These are phyloP conservation scores for Chalciporus sphaerocephalus DNA, from an alignment of 768 basidiomycete genomes.

Conservation along the genomic window DNA sequence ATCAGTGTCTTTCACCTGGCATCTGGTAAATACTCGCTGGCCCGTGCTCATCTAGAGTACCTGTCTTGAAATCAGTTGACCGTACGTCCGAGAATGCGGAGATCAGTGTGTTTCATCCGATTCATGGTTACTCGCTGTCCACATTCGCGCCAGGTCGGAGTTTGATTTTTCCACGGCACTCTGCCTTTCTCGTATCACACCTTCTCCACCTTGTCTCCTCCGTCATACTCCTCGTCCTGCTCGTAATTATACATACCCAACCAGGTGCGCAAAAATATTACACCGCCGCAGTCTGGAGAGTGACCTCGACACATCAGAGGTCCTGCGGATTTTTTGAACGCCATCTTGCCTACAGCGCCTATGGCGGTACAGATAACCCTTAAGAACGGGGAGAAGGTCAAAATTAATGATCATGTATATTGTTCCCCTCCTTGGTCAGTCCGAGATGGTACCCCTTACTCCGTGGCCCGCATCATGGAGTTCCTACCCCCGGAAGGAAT, in stretches of 20 bases:
- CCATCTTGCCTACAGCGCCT: constrained; percentile 15
- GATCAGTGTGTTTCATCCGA: background rate
- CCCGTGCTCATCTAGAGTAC: background rate
- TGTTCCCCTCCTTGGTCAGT: constrained; percentile 90
- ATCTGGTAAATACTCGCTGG: background rate
- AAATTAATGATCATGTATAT: constrained; percentile 94
- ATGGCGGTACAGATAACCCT: constrained; percentile 46
- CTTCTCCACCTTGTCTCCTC: constrained; percentile 35
- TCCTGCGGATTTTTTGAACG: constrained; percentile 26
- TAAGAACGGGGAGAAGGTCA: constrained; percentile 80
- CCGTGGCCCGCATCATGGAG: constrained; percentile 95
- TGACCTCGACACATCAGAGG: constrained; percentile 4
- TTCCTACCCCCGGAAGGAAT: constrained; percentile 79
- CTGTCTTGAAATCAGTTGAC: background rate
- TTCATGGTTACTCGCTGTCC: constrained; percentile 13
- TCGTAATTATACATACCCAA: constrained; percentile 16
- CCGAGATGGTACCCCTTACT: constrained; percentile 93
- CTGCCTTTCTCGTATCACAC: constrained; percentile 30
- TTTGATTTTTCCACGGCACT: constrained; percentile 30
- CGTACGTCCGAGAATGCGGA: background rate
- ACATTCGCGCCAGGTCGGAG: constrained; percentile 36
- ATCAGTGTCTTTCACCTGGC: background rate
- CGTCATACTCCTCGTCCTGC: constrained; percentile 25
- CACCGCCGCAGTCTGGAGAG: background rate
- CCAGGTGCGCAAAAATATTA: constrained; percentile 26